Evolutionary conservation across 805 yeast species (phyloP), one percentile per base, ranked within the genome.

Genomic region (Debaryomyces maramus): DNA sequence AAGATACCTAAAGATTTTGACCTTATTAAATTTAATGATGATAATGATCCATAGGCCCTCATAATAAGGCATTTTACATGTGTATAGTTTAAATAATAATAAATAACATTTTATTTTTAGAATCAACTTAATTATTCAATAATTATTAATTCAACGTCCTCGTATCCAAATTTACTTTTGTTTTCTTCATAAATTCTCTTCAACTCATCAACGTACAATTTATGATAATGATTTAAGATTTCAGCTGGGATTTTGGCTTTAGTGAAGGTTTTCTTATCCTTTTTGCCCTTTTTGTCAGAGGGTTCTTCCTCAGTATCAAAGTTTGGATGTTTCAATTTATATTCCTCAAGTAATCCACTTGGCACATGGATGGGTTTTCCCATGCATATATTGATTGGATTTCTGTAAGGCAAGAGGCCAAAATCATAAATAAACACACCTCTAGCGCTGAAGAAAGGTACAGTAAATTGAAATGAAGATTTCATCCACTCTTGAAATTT

Each of bases 391-490:
- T 86, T 74, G 40, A 93, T 82, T 2, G 87, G 87, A 38, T 83
- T 77, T 48, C 97, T 73, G 58, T 79, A 90, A 1, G 99, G 98
- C 41, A 93, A 62, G 21, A 93, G 64, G 0, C 99, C 99, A 65
- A 85, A 87, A 57, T 89, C 96, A 53, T 90, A 87, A 53, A 91
- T 88, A 64, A 91, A 90, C 0, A 93, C 72, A 0, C 98, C 97
- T 32, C 98, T 72, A 1, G 97, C 97, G 57, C 87, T 83, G 65
- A 93, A 85, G 35, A 93, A 77, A 1, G 99, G 99, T 4, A 93
- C 54, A 0, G 99, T 90, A 62, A 91, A 91, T 1, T 91, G 93
- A 38, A 81, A 73, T 26, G 65, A 71, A 20, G 68, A 68, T 53
- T 93, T 91, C 55, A 91, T 58, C 80, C 88, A 78, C 23, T 74